phyloP scores from a whole-genome alignment of 2,329 filamentous ascomycete species.

The Nothophaeocryptopus gaeumannii region DNA sequence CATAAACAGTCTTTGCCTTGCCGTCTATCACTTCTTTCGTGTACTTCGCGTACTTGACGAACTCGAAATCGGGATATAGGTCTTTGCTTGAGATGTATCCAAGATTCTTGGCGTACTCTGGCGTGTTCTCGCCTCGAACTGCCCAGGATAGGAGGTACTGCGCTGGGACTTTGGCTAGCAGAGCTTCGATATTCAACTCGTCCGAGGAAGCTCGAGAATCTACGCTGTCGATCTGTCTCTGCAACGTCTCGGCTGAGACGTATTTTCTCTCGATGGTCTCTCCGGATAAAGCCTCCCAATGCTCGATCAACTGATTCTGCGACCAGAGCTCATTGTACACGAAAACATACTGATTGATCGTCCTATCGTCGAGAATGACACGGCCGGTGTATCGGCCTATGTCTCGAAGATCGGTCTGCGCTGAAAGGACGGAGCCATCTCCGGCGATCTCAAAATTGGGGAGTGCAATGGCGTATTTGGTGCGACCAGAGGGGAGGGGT shows the following conservation, averaged over 20 bases:
- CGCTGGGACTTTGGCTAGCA: conserved; percentile 29
- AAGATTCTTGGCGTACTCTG: conserved; percentile 53
- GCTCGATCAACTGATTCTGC: conserved; percentile 47
- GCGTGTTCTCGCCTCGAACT: conserved; percentile 54
- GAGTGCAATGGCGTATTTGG: conserved; percentile 44
- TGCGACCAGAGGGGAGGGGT: conserved; percentile 44
- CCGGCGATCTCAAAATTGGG: conserved; percentile 42
- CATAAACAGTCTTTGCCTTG: conserved; percentile 26
- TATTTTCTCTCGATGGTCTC: conserved; percentile 42
- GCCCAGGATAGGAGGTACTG: conserved; percentile 50
- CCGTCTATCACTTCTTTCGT: conserved; percentile 43
- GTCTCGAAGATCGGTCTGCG: conserved; percentile 52
- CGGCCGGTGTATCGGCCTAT: conserved; percentile 52
- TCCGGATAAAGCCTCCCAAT: conserved; percentile 49
- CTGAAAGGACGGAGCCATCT: conserved; percentile 45
- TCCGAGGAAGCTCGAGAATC: conserved; percentile 28
- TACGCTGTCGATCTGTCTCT: conserved; percentile 31
- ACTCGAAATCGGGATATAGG: conserved; percentile 53
- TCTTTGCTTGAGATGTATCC: conserved; percentile 49
- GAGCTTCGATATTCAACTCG: not conserved
- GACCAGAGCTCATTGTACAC: conserved; percentile 48
- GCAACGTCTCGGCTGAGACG: conserved; percentile 37
- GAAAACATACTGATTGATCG: conserved; percentile 54
- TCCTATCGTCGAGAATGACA: conserved; percentile 53
- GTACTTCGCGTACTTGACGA: conserved; percentile 41